Evolutionary conservation across 441 rosid species (phyloP), one percentile per base, ranked within the genome.

Genomic region (Jatropha multifida): DNA sequence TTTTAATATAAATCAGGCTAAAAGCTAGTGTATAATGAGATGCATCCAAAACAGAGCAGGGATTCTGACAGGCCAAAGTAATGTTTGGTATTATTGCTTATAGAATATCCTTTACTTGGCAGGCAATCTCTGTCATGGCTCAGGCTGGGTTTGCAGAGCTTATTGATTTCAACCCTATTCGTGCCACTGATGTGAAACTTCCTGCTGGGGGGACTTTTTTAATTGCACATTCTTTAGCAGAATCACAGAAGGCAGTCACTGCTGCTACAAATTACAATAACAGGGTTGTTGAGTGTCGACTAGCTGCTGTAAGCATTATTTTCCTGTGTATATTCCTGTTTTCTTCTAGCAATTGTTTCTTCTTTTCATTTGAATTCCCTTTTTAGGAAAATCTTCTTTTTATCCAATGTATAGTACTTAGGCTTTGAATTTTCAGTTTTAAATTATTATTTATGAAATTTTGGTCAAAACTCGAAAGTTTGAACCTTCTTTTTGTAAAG

Each of bases 91-190:
- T 38, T 68, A 14, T n/a, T 71, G 68, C 54, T 4, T 37, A n/a
- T 13, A 51, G 48, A 23, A 11, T n/a, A 26, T 72, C 41, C 42
- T 66, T 40, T 62, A 44, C 69, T 78, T 79, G 62, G 76, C 81
- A 96, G 98, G 99, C 98, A 68, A 96, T 96, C 84, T 96, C 97
- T 46, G 84, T 96, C 44, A 96, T 94, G 99, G 99, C 99, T 63
- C 88, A 92, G 85, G 65, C 82, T 68, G 98, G 98, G 40, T 96
- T 96, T 85, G 99, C 98, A 6, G 98, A 96, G 89, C 97, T 96
- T 73, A 96, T 96, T 80, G 99, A 96, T 85, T 96, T 96, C 85
- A 96, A 96, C 72, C 99, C 98, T 76, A 87, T 96, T 63, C 90
- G 88, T 3, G 99, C 96, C 81, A 96, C 97, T 64, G 98, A 96